Conservation (phyloP, 306 rosid species). For the Purshia tridentata region DNA sequence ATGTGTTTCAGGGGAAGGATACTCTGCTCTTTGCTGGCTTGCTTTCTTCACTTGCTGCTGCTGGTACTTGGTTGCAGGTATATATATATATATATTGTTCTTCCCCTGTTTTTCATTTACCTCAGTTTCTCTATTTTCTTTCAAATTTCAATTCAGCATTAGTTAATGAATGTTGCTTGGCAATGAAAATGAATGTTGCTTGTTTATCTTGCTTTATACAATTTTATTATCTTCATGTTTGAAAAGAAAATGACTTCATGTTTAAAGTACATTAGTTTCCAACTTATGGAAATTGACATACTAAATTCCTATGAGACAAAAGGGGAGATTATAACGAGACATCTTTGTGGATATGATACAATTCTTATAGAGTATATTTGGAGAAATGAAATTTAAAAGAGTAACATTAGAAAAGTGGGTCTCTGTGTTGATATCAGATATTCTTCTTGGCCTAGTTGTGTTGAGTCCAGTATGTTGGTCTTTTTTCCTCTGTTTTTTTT, state of each 20-base stretch:
- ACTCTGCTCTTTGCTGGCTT: conserved; percentile 72
- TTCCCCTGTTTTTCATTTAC: not conserved
- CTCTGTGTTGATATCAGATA: not conserved
- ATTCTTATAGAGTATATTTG: not conserved
- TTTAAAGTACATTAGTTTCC: not conserved
- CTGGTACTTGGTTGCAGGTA: conserved; percentile 99
- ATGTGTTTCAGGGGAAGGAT: conserved; percentile 76
- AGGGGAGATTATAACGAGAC: not conserved
- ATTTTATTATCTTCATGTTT: no score
- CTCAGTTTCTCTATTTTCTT: not conserved
- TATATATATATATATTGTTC: not conserved
- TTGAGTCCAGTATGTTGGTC: not conserved
- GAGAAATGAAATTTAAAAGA: not conserved
- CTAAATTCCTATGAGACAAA: not conserved
- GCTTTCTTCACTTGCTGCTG: conserved; percentile 97
- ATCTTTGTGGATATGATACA: not conserved
- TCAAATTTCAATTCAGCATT: not conserved
- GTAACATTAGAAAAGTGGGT: not conserved
- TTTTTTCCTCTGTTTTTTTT: no score
- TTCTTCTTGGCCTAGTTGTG: conserved; percentile 4
- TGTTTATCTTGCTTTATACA: no score
- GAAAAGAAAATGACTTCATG: no score
- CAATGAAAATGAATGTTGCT: no score
- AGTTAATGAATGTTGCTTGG: not conserved
- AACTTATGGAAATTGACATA: not conserved